Base-by-base conservation (phyloP, 306 rosid species). In the Rosa rugosa region DNA sequence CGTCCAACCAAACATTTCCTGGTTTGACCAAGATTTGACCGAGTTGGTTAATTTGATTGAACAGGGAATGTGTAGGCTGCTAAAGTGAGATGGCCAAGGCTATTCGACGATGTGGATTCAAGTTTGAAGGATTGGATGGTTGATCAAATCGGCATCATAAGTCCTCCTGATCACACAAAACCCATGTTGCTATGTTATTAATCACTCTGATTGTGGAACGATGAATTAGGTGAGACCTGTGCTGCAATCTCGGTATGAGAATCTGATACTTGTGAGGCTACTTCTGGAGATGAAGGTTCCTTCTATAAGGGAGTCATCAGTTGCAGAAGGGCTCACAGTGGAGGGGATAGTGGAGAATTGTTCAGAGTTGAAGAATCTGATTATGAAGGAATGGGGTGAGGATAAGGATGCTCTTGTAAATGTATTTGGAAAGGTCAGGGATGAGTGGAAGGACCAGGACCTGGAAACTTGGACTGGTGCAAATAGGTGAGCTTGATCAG, bases 171-270 rank as follows among this genome's bases (percentile, higher is more conserved):
- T 36, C 53, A 17, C 23, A 75, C 18, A 51, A n/a, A 72, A 50
- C 40, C 40, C n/a, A n/a, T 40, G 41, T n/a, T 9, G 34, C 3
- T 10, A 27, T 27, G 31, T n/a, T n/a, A n/a, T n/a, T n/a, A n/a
- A n/a, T n/a, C n/a, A n/a, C n/a, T 64, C n/a, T 64, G 17, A 14
- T 27, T 53, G 36, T 59, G 36, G 23, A 57, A 10, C 1, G 16
- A 11, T 64, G 69, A 18, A 34, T 64, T 16, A 94, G 98, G 97
- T 94, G 79, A 92, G 98, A 23, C 98, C 96, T 41, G 97, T 94
- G 67, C 96, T 92, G 77, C 97, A 94, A 86, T 89, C 97, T 67
- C 97, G 98, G 78, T 89, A 90, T 79, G 98, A 94, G 85, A 92
- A 88, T 66, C 17, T 94, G 77, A 80, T 94, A 71, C 96, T 94